Conservation (phyloP, 2,329 filamentous ascomycete genomes). For the Penicillium italicum region DNA sequence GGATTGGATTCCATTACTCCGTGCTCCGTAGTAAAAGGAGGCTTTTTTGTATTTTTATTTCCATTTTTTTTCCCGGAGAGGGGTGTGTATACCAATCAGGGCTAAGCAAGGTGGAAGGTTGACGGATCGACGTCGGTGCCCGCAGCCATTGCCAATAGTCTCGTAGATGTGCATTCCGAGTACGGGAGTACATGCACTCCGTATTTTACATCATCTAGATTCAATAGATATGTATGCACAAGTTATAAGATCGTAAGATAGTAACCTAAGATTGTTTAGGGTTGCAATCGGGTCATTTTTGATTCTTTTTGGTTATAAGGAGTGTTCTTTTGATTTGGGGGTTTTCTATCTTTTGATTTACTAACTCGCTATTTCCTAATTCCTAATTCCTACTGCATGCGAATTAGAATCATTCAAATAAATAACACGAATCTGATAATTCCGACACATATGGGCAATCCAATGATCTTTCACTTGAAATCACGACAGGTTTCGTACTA, state of each 20-base stretch:
- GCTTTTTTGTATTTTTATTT: neutral
- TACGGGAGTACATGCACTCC: neutral
- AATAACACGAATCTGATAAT: too few relatives aligned
- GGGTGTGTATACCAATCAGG: constrained; percentile 27
- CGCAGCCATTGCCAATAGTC: constrained; percentile 40
- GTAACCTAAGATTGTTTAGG: neutral
- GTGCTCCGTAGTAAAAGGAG: neutral
- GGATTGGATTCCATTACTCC: neutral
- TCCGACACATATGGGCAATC: neutral
- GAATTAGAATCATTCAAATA: too few relatives aligned
- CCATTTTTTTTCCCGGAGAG: neutral
- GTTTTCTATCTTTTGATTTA: too few relatives aligned
- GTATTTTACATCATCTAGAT: neutral
- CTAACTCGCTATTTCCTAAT: too few relatives aligned
- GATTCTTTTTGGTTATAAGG: too few relatives aligned
- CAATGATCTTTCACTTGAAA: neutral
- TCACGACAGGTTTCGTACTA: neutral
- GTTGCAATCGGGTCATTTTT: neutral
- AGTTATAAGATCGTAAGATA: neutral
- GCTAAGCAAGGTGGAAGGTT: constrained; percentile 31
- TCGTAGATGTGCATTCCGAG: constrained; percentile 28
- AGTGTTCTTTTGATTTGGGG: too few relatives aligned
- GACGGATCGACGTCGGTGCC: constrained; percentile 38
- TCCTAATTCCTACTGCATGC: too few relatives aligned
- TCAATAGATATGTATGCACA: neutral